Percentiles rank a stretch among this genome's conserved stretches.
Conservation (phyloP, 2,329 filamentous ascomycete species). For the Alternaria angustiovoidea region DNA sequence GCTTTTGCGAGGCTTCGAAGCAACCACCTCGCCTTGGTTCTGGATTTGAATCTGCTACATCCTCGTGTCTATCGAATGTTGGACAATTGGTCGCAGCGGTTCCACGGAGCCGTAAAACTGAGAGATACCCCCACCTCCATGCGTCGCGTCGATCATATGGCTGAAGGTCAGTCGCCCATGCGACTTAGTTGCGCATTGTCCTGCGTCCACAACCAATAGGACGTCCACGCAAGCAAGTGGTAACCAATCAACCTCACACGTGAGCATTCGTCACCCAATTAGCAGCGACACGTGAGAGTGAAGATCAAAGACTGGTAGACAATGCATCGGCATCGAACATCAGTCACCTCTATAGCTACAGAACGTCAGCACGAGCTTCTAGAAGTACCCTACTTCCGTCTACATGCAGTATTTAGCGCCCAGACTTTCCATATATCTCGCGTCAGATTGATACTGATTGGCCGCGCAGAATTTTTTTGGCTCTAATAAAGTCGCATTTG, state of each 20-base stretch:
- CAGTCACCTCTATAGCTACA: not conserved
- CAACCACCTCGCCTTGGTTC: not conserved
- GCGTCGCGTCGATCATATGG: constrained; percentile 19
- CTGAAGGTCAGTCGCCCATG: constrained; percentile 8
- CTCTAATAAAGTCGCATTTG: not conserved
- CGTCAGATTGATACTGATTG: constrained; percentile 11
- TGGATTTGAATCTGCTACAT: not conserved
- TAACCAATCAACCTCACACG: constrained; percentile 29
- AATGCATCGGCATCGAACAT: not conserved
- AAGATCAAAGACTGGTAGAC: not conserved
- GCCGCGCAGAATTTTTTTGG: constrained; percentile 6
- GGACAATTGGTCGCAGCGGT: constrained; percentile 19
- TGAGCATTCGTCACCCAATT: constrained; percentile 20
- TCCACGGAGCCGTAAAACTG: not conserved
- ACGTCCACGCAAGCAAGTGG: constrained; percentile 19
- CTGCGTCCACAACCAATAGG: constrained; percentile 17
- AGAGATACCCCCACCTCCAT: constrained; percentile 5
- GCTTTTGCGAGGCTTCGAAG: constrained; percentile 4
- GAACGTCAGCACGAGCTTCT: constrained; percentile 17
- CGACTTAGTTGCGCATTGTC: constrained; percentile 9
- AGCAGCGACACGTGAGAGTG: constrained; percentile 8
- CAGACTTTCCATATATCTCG: not conserved
- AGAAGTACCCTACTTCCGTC: constrained; percentile 10
- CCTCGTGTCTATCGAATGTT: constrained; percentile 13
- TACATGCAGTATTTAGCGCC: not conserved